Evolutionary conservation across 495 filamentous ascomycete species (phyloP), one percentile per base, ranked within the genome.

Genomic region (Daldinia grandis): DNA sequence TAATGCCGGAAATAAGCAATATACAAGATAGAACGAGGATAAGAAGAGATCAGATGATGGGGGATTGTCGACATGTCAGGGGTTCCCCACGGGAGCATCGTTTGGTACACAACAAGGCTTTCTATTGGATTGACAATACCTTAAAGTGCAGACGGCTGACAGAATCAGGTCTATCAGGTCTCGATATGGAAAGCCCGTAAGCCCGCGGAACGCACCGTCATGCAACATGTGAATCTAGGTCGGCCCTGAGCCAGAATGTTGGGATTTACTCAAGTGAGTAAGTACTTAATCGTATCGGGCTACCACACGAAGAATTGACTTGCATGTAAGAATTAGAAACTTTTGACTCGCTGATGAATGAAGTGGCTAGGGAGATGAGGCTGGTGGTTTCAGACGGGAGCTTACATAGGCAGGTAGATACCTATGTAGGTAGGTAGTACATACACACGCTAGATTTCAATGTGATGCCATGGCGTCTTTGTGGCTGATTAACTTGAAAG

Each of bases 41-140:
- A 56, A 58, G 50, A 62, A 57, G 50, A 73, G 61, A 68, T 68
- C 64, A 65, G 64, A 57, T 59, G 64, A 72, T 64, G 69, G 24
- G 27, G 21, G 21, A 27, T 24, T 27, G 4, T 37, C 35, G 37
- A 27, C 10, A 64, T 62, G 68, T 44, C 68, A 66, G 68, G 63
- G 58, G 58, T 49, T 58, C 58, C 64, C 56, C 68, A 58, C 57
- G 59, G 59, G 33, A 21, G 15, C 37, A 19, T 50, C 30, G 17
- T 28, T 56, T 58, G 66, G 59, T 55, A 64, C 31, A 47, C 4
- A 47, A 33, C 37, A 24, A 31, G 51, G 25, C 33, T 14, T 44
- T 25, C 10, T 60, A 72, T 72, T 72, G 69, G 69, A 54, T 65
- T 56, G 42, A 4, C 38, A 24, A 37, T 28, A 44, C 8, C 31